phyloP scores from a whole-genome alignment of 177 flowering plant species.

The Vitis hybrid region DNA sequence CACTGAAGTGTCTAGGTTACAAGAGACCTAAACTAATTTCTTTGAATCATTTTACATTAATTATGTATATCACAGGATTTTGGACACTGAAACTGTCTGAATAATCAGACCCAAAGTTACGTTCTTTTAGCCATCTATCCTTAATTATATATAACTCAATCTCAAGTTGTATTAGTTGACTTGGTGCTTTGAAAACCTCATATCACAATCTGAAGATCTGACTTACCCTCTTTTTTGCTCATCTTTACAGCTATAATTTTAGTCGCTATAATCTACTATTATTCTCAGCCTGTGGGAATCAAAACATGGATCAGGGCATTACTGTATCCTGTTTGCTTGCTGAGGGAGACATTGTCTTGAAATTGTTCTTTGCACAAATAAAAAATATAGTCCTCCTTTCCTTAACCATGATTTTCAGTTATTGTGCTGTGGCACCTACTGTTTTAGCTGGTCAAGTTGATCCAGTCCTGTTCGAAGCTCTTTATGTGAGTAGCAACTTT shows the following conservation, averaged over 20 bases:
- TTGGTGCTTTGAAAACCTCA: background rate
- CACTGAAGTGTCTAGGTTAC: too few species aligned
- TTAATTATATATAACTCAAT: background rate
- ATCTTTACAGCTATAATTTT: constrained; percentile 69
- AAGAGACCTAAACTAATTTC: too few species aligned
- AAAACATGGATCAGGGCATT: constrained; percentile 69
- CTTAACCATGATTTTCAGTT: constrained; percentile 54
- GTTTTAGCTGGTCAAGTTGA: constrained; percentile 83
- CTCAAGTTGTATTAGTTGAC: background rate
- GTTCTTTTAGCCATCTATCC: too few species aligned
- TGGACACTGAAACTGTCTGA: too few species aligned
- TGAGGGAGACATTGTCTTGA: background rate
- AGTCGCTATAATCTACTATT: constrained; percentile 82
- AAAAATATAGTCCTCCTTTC: constrained; percentile 1
- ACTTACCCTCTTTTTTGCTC: constrained; percentile 7
- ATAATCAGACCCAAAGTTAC: too few species aligned
- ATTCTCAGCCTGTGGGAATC: constrained; percentile 70
- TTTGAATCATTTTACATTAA: too few species aligned
- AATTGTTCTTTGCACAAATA: background rate
- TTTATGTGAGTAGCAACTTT: constrained; percentile 70
- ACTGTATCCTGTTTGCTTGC: constrained; percentile 62
- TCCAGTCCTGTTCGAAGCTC: constrained; percentile 89
- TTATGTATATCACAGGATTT: too few species aligned
- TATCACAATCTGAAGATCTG: background rate
- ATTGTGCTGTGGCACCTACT: constrained; percentile 86